Percentiles rank a stretch among this genome's conserved stretches.
Evolutionary conservation across 495 filamentous ascomycete genomes (phyloP).

Genomic region (Cercophora sp.): DNA sequence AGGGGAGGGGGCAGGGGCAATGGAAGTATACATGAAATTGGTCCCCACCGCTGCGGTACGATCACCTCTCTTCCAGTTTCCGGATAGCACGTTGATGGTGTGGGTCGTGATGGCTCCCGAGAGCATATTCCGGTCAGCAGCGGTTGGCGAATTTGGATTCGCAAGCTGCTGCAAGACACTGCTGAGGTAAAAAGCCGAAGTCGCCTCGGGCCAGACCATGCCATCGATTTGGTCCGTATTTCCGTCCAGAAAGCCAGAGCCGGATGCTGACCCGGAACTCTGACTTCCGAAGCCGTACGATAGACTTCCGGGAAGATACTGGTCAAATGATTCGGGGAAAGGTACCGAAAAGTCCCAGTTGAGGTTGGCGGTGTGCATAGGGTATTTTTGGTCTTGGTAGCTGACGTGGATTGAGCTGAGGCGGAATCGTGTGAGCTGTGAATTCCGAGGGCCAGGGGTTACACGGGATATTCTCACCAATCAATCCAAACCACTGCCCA

Average conservation of each 20-base stretch:
- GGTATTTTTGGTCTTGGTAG: conserved; percentile 26
- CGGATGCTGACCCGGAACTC: background rate
- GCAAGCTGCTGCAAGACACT: conserved; percentile 21
- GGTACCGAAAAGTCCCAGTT: conserved; percentile 17
- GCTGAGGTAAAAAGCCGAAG: conserved; percentile 24
- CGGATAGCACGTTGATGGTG: conserved; percentile 7
- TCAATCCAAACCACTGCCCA: conserved; percentile 32
- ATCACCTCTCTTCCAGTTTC: conserved; percentile 16
- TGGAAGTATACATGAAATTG: conserved; percentile 26
- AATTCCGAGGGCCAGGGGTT: too few species aligned
- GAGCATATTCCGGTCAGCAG: conserved; percentile 10
- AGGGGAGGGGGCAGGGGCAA: background rate
- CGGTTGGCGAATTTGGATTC: conserved; percentile 4
- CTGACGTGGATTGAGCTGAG: conserved; percentile 23
- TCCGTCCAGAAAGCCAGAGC: conserved; percentile 13
- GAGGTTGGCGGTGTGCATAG: conserved; percentile 21
- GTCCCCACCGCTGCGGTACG: conserved; percentile 23
- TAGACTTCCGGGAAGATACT: conserved; percentile 12
- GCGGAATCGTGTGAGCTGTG: background rate
- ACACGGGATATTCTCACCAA: conserved; percentile 15
- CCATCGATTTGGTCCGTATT: conserved; percentile 18
- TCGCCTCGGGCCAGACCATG: conserved; percentile 26
- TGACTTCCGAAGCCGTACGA: conserved; percentile 10
- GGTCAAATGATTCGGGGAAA: conserved; percentile 23
- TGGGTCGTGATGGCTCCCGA: conserved; percentile 19